These are phyloP conservation scores for Candida maltosa DNA, from an alignment of 805 yeast species.

Conservation along the genomic window DNA sequence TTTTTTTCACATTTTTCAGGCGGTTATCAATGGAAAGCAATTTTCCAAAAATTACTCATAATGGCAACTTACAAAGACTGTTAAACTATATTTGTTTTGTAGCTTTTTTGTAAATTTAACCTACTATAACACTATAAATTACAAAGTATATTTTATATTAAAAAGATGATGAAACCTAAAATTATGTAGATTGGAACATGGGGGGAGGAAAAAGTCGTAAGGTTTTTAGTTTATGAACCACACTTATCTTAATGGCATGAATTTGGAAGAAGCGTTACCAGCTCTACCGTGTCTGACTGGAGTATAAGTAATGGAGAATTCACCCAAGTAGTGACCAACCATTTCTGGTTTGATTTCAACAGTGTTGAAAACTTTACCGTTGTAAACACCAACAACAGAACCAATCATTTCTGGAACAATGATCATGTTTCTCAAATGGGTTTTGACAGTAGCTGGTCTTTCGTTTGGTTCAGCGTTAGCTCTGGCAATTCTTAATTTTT, in stretches of 20 bases:
- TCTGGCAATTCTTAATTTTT: conserved; percentile 97
- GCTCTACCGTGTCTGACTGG: conserved; percentile 99
- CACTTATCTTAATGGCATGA: conserved; percentile 61
- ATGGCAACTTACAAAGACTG: no score
- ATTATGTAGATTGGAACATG: no score
- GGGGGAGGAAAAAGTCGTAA: no score
- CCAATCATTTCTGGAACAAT: conserved; percentile 99
- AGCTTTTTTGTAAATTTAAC: no score
- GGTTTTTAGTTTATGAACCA: no score
- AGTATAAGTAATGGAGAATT: conserved; percentile 98
- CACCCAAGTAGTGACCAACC: conserved; percentile 99
- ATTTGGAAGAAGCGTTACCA: conserved; percentile 77
- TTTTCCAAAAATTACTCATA: no score
- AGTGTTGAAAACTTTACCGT: conserved; percentile 99
- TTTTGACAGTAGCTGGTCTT: conserved; percentile 97
- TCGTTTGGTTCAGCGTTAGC: conserved; percentile 85
- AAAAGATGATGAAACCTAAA: no score
- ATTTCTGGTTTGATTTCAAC: conserved; percentile 99
- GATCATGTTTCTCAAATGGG: conserved; percentile 99
- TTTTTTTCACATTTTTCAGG: no score
- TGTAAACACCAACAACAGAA: conserved; percentile 97
- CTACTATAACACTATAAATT: no score
- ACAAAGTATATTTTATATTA: no score
- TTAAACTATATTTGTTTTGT: no score
- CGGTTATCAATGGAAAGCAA: no score